Base-by-base conservation (phyloP, 441 rosid genomes). In the Sinapis alba region DNA sequence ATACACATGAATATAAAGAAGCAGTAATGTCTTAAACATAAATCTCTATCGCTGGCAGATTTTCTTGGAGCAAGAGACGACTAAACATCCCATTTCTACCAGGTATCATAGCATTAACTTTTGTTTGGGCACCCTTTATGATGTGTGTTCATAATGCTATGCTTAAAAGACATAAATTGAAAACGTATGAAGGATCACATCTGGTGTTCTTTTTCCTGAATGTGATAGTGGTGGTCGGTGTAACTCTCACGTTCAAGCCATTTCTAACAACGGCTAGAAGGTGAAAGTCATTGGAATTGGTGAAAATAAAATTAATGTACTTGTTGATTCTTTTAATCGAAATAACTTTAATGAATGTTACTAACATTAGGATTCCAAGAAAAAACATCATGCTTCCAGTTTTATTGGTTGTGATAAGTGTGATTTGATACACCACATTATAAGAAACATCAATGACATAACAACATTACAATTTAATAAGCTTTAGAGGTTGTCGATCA, bases 151-250 rank as follows among this genome's bases (percentile, higher is more conserved):
- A 43, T 28, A 47, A 5, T 38, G 24, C 8, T 47, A 12, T 11
- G 34, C n/a, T 32, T 24, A 6, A 43, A 13, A 47, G 10, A 47
- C 15, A 16, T 47, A 47, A 47, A 7, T 2, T 47, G 53, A 47
- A 47, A 47, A 15, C 20, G 4, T 19, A n/a, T 83, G 88, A 82
- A 88, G 94, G 94, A 47, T 76, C 82, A 59, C 84, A 89, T n/a
- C 70, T 86, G 84, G 87, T 89, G 27, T 91, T 91, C 86, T 84
- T 91, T 79, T 45, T 85, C 72, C 75, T 86, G 34, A 87, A 89
- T 72, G 32, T 76, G 75, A 32, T 89, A 5, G 90, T 86, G 32
- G 83, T 82, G 53, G 73, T 87, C 6, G 93, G 93, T 20, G 65
- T 90, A 69, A 68, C 86, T 36, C 76, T 85, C 75, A 89, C 97